Percentiles rank a stretch among this genome's conserved stretches.
Conservation (phyloP, 768 basidiomycete genomes). For the Hemileccinum impolitum region DNA sequence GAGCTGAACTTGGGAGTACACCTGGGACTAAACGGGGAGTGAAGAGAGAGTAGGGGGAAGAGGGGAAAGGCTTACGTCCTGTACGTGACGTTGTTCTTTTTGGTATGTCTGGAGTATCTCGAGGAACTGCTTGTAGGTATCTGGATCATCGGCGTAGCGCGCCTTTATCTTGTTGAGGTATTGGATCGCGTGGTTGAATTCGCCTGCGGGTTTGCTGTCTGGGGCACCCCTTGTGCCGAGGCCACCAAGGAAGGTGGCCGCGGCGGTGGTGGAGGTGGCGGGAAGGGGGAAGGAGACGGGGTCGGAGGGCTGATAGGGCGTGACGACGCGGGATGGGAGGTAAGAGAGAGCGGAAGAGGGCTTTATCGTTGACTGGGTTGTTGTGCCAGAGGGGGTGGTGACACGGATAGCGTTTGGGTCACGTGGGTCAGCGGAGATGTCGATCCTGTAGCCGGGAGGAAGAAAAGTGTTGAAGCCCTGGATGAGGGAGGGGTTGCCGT, state of each 20-base stretch:
- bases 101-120: constrained; percentile 88
- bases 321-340: constrained; percentile 48
- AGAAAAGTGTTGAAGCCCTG: constrained; percentile 98
- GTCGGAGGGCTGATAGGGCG: constrained; percentile 47
- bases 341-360: constrained; percentile 14
- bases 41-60: not conserved
- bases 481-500: constrained; percentile 85
- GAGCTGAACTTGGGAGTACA: constrained; percentile 75
- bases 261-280: constrained; percentile 50
- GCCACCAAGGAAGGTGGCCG: constrained; percentile 63
- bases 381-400: constrained; percentile 73
- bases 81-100: constrained; percentile 71
- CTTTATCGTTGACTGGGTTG: constrained; percentile 58
- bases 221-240: constrained; percentile 48
- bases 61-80: constrained; percentile 53
- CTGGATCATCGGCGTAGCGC: constrained; percentile 83
- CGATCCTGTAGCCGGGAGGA: constrained; percentile 91
- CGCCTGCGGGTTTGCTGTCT: constrained; percentile 53
- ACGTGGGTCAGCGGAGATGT: constrained; percentile 67
- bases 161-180: constrained; percentile 99
- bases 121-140: constrained; percentile 87
- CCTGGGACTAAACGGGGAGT: constrained; percentile 51
- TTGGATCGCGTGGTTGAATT: constrained; percentile 93
- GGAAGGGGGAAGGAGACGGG: constrained; percentile 46
- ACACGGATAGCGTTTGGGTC: constrained; percentile 76